Evolutionary conservation across 116 monocot genomes (phyloP), one percentile per base, ranked within the genome.

Genomic region (Cymodocea nodosa): DNA sequence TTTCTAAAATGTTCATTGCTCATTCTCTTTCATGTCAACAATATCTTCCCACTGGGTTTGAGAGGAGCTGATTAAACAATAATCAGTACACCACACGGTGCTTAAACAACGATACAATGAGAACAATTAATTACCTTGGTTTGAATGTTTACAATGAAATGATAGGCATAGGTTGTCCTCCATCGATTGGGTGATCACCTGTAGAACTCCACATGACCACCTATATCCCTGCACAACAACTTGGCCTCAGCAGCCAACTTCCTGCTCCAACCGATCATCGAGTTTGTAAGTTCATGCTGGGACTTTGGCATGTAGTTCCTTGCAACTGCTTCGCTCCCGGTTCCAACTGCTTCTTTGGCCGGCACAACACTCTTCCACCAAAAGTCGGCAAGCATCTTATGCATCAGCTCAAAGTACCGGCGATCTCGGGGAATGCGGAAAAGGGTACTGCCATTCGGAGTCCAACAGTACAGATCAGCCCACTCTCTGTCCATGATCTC

Each of bases 381-480:
- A 58, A 97, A 97, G 2, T 97, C 88, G 3, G 23, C 39, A 23
- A 97, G 73, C 10, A 97, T 73, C 11, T 71, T 23, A 25, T 77
- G 74, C 76, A 97, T 88, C 34, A 85, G 68, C 39, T 77, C 78
- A 87, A 91, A 97, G 44, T 97, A 97, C 1, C n/a, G 72, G 3
- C 78, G 78, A 24, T 97, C 85, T 12, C 97, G 68, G 9, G 37
- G 25, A 4, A 97, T 82, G 34, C 88, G 75, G 66, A 97, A 91
- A 1, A 88, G 60, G 0, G 80, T 71, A 53, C 91, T 97, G 3
- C 97, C 97, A 52, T 85, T 97, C 0, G 79, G 80, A 14, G 88
- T 97, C 91, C 97, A 97, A 37, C 97, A 97, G 39, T 88, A 97
- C 64, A 97, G 49, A 67, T 97, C 97, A 15, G 84, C 91, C 97